phyloP scores from a whole-genome alignment of 2,329 filamentous ascomycete species.

The Fusarium acutatum region DNA sequence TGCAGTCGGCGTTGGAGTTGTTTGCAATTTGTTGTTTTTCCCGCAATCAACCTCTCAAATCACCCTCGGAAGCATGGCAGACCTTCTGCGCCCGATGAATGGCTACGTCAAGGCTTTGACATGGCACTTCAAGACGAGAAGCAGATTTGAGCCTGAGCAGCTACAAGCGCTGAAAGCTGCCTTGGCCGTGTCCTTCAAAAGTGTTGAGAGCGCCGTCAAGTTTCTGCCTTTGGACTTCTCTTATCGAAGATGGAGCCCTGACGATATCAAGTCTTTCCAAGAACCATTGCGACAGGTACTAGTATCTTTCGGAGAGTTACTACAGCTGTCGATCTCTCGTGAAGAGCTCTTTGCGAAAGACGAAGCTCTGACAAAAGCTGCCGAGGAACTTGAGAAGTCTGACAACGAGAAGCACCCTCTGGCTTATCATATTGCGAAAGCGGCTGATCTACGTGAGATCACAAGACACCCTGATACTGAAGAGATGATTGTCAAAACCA shows the following conservation, averaged over 20 bases:
- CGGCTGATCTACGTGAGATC: neutral
- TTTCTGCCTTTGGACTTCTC: slow-evolving; percentile 15
- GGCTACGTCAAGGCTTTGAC: neutral
- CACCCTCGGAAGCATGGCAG: slow-evolving; percentile 6
- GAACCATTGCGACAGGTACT: neutral
- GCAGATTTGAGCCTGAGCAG: neutral
- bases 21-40: slow-evolving; percentile 11
- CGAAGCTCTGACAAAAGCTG: slow-evolving; percentile 1
- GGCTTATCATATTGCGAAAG: slow-evolving; percentile 15
- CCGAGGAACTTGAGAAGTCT: slow-evolving; percentile 7
- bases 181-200: neutral
- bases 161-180: neutral
- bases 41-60: slow-evolving; percentile 14
- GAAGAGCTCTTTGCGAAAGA: slow-evolving; percentile 10
- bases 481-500: slow-evolving; percentile 2
- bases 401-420: slow-evolving; percentile 2
- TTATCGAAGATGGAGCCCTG: slow-evolving; percentile 4
- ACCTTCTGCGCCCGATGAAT: slow-evolving; percentile 5
- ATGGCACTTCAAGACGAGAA: slow-evolving; percentile 10
- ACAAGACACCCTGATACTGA: slow-evolving; percentile 11
- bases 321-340: slow-evolving; percentile 1
- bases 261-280: slow-evolving; percentile 12
- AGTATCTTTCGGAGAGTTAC: neutral
- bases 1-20: slow-evolving; percentile 1
- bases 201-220: slow-evolving; percentile 4